phyloP scores from a whole-genome alignment of 495 filamentous ascomycete species.

The Penicillium alfredii region DNA sequence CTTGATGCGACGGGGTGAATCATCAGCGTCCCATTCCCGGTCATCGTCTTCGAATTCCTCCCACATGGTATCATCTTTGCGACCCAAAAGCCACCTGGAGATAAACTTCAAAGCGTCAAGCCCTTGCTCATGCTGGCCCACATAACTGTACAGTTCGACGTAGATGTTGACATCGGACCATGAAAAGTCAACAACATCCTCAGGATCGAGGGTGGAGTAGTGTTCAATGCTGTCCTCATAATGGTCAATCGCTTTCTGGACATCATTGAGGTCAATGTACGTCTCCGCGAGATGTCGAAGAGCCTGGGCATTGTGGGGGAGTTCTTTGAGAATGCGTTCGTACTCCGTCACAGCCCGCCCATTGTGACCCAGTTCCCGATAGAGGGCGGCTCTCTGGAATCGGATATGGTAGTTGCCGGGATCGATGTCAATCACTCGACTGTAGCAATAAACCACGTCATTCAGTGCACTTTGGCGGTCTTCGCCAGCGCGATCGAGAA shows the following conservation, averaged over 20 bases:
- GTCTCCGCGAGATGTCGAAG: slow-evolving; percentile 60
- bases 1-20: slow-evolving; percentile 58
- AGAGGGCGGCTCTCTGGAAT: slow-evolving; percentile 53
- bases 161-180: slow-evolving; percentile 86
- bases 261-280: slow-evolving; percentile 53
- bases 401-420: slow-evolving; percentile 52
- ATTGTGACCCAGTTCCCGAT: slow-evolving; percentile 51
- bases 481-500: slow-evolving; percentile 54
- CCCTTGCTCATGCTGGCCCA: slow-evolving; percentile 55
- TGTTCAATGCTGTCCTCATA: slow-evolving; percentile 57
- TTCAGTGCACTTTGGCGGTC: slow-evolving; percentile 46
- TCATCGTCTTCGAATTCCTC: slow-evolving; percentile 71
- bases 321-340: slow-evolving; percentile 51
- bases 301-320: slow-evolving; percentile 54
- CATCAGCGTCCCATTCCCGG: slow-evolving; percentile 80
- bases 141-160: slow-evolving; percentile 65
- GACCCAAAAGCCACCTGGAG: slow-evolving; percentile 75
- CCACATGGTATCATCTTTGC: slow-evolving; percentile 72
- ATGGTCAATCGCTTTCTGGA: slow-evolving; percentile 49
- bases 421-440: slow-evolving; percentile 59
- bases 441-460: slow-evolving; percentile 63
- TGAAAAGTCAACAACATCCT: slow-evolving; percentile 51
- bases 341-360: slow-evolving; percentile 58
- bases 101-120: slow-evolving; percentile 62
- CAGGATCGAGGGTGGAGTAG: slow-evolving; percentile 42